phyloP scores from a whole-genome alignment of 306 rosid species.

The Geum urbanum region DNA sequence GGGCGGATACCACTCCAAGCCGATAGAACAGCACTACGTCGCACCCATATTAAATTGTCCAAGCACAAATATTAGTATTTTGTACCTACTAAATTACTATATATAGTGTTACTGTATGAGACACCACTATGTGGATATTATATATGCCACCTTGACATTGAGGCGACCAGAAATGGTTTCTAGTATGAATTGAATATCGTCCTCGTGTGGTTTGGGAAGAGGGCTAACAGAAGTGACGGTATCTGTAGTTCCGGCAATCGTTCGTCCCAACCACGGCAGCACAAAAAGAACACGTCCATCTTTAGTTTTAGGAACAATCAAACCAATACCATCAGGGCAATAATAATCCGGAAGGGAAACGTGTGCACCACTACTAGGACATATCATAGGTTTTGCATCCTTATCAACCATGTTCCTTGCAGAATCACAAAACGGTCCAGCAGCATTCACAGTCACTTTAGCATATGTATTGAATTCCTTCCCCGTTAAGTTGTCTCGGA shows the following conservation, averaged over 20 bases:
- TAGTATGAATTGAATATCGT: conserved; percentile 88
- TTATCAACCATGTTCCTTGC: conserved; percentile 73
- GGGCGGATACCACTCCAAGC: conserved; percentile 99
- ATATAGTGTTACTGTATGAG: not conserved
- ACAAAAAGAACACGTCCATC: conserved; percentile 97
- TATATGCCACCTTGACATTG: conserved; percentile 67
- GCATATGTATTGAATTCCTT: conserved; percentile 90
- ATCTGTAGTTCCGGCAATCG: conserved; percentile 98
- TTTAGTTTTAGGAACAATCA: conserved; percentile 95
- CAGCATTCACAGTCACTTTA: conserved; percentile 89
- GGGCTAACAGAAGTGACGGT: conserved; percentile 67
- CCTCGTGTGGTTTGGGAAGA: conserved; percentile 97
- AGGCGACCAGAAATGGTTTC: conserved; percentile 94
- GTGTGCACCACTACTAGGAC: conserved; percentile 98
- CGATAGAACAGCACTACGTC: conserved; percentile 90
- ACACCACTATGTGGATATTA: not conserved
- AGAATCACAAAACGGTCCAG: conserved; percentile 95
- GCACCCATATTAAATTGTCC: conserved; percentile 38
- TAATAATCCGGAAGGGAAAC: conserved; percentile 93
- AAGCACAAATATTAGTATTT: too few relatives aligned
- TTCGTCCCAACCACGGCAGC: conserved; percentile 98
- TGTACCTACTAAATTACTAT: too few relatives aligned
- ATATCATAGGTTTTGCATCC: conserved; percentile 61
- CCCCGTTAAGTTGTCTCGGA: conserved; percentile 78
- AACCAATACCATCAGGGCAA: conserved; percentile 98